A percentile compares a stretch with the other conserved stretches of the same genome.
These are phyloP conservation scores for Aureobasidium namibiae DNA, from an alignment of 2,329 filamentous ascomycete genomes.

Conservation along the genomic window DNA sequence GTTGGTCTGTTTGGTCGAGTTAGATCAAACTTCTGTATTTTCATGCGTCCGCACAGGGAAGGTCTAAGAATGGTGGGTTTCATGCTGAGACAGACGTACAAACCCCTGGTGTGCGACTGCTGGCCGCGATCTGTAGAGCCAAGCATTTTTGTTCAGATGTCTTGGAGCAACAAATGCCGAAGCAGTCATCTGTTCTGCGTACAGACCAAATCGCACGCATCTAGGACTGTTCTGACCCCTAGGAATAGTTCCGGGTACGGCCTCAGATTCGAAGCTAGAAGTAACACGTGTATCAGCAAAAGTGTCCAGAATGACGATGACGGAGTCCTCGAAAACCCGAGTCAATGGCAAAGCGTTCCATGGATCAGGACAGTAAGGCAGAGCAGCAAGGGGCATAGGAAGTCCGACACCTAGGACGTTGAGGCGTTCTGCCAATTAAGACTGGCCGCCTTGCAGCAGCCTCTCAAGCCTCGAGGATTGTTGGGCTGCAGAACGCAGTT, in stretches of 20 bases:
- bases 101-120: slow-evolving; percentile 34
- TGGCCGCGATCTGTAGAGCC: slow-evolving; percentile 37
- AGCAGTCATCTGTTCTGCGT: slow-evolving; percentile 39
- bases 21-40: slow-evolving; percentile 5
- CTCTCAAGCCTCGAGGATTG: not conserved
- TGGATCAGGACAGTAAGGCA: not conserved
- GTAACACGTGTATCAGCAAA: slow-evolving; percentile 24
- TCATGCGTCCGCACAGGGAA: not conserved
- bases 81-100: slow-evolving; percentile 12
- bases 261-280: slow-evolving; percentile 31
- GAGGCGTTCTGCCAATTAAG: not conserved
- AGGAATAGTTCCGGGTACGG: slow-evolving; percentile 35
- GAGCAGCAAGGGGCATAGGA: not conserved
- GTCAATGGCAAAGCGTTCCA: not conserved
- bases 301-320: not conserved
- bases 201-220: slow-evolving; percentile 35
- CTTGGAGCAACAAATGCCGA: slow-evolving; percentile 38
- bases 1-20: slow-evolving; percentile 5
- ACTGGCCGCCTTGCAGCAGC: slow-evolving; percentile 3
- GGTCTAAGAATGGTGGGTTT: slow-evolving; percentile 6
- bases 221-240: slow-evolving; percentile 36
- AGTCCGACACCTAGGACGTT: not conserved
- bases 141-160: slow-evolving; percentile 35
- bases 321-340: not conserved
- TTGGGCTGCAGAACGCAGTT: not conserved